phyloP scores from a whole-genome alignment of 202 grass and related monocot genomes.

The Musa balbisiana region DNA sequence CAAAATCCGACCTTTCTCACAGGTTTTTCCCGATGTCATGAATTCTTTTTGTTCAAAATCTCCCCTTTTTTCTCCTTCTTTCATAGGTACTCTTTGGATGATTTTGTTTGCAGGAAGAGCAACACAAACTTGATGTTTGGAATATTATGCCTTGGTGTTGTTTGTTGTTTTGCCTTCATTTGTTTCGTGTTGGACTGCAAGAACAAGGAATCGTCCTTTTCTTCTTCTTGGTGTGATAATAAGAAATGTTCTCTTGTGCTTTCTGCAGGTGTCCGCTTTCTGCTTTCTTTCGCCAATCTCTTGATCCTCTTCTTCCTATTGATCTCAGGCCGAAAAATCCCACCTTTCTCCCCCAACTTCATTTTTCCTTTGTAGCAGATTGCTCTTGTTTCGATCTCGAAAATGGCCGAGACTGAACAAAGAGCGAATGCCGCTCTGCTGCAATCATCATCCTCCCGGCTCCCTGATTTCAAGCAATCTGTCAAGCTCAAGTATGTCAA shows the following conservation, averaged over 20 bases:
- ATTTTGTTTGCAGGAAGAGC: not conserved
- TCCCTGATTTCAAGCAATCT: constrained; percentile 90
- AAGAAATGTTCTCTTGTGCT: not conserved
- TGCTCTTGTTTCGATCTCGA: not conserved
- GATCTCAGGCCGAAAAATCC: not conserved
- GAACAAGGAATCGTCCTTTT: not conserved
- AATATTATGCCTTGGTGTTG: not conserved
- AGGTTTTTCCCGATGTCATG: no score
- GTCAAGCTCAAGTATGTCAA: constrained; percentile 96
- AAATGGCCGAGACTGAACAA: constrained; percentile 20
- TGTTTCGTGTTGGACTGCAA: not conserved
- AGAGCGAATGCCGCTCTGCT: not conserved
- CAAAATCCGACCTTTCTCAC: no score
- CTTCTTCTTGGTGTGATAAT: not conserved
- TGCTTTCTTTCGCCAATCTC: not conserved
- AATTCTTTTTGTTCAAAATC: no score
- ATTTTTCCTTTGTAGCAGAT: not conserved
- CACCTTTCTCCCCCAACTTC: not conserved
- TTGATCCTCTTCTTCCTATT: not conserved
- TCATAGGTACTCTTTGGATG: not conserved
- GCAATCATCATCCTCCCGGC: constrained; percentile 16
- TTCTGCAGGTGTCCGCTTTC: not conserved
- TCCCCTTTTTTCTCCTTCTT: no score
- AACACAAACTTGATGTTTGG: not conserved
- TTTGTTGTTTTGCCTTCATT: not conserved